Evolutionary conservation across 129 eudicot species (phyloP), one percentile per base, ranked within the genome.

Genomic region (Cynara cardunculus): DNA sequence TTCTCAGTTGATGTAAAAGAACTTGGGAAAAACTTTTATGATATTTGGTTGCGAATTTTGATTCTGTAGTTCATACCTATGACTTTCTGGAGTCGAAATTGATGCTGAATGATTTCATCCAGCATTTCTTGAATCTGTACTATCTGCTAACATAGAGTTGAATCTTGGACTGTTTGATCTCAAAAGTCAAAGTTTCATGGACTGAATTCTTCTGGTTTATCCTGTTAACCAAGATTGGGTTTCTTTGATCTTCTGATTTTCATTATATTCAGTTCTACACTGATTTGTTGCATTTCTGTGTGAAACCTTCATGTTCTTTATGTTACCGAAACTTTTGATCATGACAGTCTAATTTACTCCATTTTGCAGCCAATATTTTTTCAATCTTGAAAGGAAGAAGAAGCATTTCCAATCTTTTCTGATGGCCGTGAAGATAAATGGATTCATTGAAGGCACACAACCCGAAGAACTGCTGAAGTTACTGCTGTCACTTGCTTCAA

Each of bases 351-450:
- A 67, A 73, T 69, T 56, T 2, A 28, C 21, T 72, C 44, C 0
- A 26, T 76, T 80, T 73, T 73, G 46, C 59, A 75, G 84, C n/a
- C 64, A 18, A 82, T 75, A 56, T 56, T 14, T 6, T 75, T 30
- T 27, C 10, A 62, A 37, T 74, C n/a, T 61, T 62, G 81, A 35
- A 73, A 76, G 26, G 13, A 83, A 78, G 71, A 13, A 73, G 76
- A 78, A 84, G 77, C 70, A 83, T 49, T 56, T 28, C 67, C 18
- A 28, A n/a, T 80, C 16, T 81, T 73, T 56, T 41, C 69, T 25
- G 25, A 94, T 94, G 98, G 92, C 92, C 13, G 89, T 90, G 73
- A 90, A 87, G 88, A 87, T 88, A 16, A 83, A 74, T 12, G 97
- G 90, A 34, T 76, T 85, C 76, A 21, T 68, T 3, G 90, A 87